These are phyloP conservation scores for Waltiozyma sp. DNA, from an alignment of 1,139 yeast species.

Conservation along the genomic window DNA sequence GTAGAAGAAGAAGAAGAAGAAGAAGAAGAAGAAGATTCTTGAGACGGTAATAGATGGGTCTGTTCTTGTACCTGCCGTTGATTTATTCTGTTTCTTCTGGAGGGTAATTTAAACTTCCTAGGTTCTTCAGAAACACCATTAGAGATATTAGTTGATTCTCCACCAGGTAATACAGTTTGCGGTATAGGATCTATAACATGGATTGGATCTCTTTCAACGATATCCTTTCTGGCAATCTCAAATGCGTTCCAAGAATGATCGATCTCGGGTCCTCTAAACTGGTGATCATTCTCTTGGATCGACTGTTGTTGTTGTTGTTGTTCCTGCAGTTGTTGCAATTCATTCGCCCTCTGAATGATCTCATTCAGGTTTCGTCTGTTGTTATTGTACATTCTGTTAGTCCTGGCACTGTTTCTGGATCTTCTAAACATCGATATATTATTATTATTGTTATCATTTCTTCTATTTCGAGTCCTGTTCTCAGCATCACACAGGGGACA, in stretches of 20 bases:
- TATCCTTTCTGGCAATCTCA: slow-evolving; percentile 11
- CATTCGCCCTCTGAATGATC: slow-evolving; percentile 3
- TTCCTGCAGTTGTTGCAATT: slow-evolving; percentile 17
- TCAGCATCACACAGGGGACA: slow-evolving; percentile 21
- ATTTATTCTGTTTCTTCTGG: neutral
- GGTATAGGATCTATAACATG: neutral
- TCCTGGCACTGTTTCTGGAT: slow-evolving; percentile 16
- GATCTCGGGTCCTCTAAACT: slow-evolving; percentile 8
- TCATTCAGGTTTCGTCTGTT: neutral
- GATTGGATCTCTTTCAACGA: neutral
- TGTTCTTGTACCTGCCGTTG: neutral
- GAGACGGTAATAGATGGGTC: too few species aligned
- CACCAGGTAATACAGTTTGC: neutral
- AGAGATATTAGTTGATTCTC: neutral
- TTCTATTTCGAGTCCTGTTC: slow-evolving; percentile 11
- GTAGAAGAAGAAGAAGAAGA: neutral
- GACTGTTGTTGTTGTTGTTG: slow-evolving; percentile 12
- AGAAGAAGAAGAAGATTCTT: too few species aligned
- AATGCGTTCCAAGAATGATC: slow-evolving; percentile 15
- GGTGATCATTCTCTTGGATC: too few species aligned
- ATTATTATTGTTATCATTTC: neutral
- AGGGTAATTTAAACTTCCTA: neutral
- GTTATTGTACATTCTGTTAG: slow-evolving; percentile 15
- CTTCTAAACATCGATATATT: slow-evolving; percentile 8
- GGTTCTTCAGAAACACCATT: neutral